These are phyloP conservation scores for Metarhizium sp. DNA, from an alignment of 2,329 filamentous ascomycete species.

Conservation along the genomic window DNA sequence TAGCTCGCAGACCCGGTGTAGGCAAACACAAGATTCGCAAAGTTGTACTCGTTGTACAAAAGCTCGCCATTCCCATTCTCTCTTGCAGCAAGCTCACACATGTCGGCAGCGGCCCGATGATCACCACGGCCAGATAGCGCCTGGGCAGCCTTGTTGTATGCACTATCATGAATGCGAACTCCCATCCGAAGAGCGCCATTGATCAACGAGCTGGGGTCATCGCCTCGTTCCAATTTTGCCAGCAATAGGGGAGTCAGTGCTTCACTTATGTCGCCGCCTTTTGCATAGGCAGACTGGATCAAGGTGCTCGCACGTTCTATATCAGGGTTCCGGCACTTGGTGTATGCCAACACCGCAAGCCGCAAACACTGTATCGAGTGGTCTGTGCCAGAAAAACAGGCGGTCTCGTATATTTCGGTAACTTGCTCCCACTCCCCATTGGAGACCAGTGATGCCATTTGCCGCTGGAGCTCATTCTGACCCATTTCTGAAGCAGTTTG, in stretches of 20 bases:
- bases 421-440: constrained; percentile 22
- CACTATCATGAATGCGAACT: constrained; percentile 22
- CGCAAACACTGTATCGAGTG: constrained; percentile 22
- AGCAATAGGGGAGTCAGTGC: constrained; percentile 31
- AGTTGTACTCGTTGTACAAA: constrained; percentile 28
- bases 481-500: background rate
- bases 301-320: constrained; percentile 26
- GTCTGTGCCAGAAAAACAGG: background rate
- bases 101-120: constrained; percentile 17
- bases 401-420: constrained; percentile 25
- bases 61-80: constrained; percentile 26
- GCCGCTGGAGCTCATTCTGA: constrained; percentile 9
- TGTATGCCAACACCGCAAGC: constrained; percentile 35
- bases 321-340: constrained; percentile 21
- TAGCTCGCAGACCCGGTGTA: constrained; percentile 24
- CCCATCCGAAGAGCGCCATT: constrained; percentile 17
- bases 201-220: constrained; percentile 17
- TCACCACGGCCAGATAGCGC: constrained; percentile 19
- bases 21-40: constrained; percentile 25
- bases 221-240: constrained; percentile 25
- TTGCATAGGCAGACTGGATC: constrained; percentile 27
- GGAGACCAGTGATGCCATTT: constrained; percentile 6
- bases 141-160: constrained; percentile 26
- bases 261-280: constrained; percentile 31
- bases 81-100: constrained; percentile 26